These are phyloP conservation scores for Botryosphaeria agaves DNA, from an alignment of 2,329 filamentous ascomycete species.

Conservation along the genomic window DNA sequence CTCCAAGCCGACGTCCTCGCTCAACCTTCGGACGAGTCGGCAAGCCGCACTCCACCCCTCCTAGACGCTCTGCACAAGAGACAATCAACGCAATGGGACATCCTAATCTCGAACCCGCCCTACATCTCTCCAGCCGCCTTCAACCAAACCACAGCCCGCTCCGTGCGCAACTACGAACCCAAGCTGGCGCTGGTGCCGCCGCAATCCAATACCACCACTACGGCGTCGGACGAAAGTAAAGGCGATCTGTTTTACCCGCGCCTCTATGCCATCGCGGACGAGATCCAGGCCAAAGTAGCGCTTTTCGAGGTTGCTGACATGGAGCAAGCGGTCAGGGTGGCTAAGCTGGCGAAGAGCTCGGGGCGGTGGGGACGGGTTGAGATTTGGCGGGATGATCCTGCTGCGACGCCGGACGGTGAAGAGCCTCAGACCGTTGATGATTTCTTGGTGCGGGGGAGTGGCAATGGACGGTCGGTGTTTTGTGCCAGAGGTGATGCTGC, in stretches of 20 bases:
- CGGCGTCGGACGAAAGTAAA: conserved; percentile 9
- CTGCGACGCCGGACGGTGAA: conserved; percentile 16
- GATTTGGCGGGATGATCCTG: conserved; percentile 56
- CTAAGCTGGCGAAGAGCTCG: conserved; percentile 24
- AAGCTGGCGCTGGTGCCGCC: conserved; percentile 57
- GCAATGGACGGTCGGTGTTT: conserved; percentile 25
- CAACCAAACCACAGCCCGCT: conserved; percentile 44
- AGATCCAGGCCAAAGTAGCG: conserved; percentile 35
- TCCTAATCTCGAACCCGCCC: conserved; percentile 79
- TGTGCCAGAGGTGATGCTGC: conserved; percentile 19
- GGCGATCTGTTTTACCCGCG: conserved; percentile 50
- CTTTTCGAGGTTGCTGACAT: conserved; percentile 58
- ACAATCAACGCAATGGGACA: conserved; percentile 25
- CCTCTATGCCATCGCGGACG: conserved; percentile 37
- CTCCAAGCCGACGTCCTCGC: conserved; percentile 16
- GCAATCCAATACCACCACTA: not conserved
- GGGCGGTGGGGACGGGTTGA: conserved; percentile 30
- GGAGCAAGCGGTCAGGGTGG: conserved; percentile 48
- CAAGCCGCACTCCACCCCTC: conserved; percentile 3
- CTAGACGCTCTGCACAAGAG: not conserved
- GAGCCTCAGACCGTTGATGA: not conserved
- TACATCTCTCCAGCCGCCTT: conserved; percentile 61
- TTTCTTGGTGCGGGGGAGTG: conserved; percentile 18
- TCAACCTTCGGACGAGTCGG: not conserved
- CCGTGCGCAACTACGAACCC: conserved; percentile 71